Base-by-base conservation (phyloP, 306 rosid genomes). In the Quercus glauca region DNA sequence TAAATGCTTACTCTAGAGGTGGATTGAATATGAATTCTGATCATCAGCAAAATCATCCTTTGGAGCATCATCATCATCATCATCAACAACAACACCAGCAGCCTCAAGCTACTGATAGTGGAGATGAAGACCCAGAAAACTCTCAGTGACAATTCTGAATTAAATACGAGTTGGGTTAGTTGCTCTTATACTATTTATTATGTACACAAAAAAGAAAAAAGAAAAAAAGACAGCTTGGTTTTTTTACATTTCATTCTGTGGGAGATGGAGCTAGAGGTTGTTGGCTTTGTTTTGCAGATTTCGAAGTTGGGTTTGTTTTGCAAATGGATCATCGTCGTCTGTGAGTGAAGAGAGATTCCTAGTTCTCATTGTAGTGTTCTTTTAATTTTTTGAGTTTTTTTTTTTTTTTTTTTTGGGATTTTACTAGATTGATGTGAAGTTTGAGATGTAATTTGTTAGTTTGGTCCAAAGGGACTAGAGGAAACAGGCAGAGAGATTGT, bases 1-100 rank as follows among this genome's bases (percentile, higher is more conserved):
- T 94, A 0, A 94, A 94, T 86, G 96, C 97, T 3, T 94, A 89
- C 71, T 81, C 92, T 1, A 90, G 96, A 84, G 86, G 85, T 20
- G 87, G 84, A 65, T 83, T 94, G 75, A 94, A 90, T 77, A 76
- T 87, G 43, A 94, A 94, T 76, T 85, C 91, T 9, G 87, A 88
- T 71, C 86, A 84, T 71, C 86, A 84, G 1, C 88, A 84, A 41
- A 88, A 13, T 31, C 92, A 81, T 19, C 76, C 85, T n/a, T 63
- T 89, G 75, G 93, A 86, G 12, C 93, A 86, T 11, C 93, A 87
- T n/a, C 86, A 84, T 5, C 84, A 69, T 18, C 83, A 41, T 41
- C 45, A 88, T 68, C 45, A 84, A 41, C 93, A 87, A 12, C 86
- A 84, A 3, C 85, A 85, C 2, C 85, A 70, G 31, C 83, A 78